Conservation (phyloP, 2,329 filamentous ascomycete genomes). For the Penicillium sp. region DNA sequence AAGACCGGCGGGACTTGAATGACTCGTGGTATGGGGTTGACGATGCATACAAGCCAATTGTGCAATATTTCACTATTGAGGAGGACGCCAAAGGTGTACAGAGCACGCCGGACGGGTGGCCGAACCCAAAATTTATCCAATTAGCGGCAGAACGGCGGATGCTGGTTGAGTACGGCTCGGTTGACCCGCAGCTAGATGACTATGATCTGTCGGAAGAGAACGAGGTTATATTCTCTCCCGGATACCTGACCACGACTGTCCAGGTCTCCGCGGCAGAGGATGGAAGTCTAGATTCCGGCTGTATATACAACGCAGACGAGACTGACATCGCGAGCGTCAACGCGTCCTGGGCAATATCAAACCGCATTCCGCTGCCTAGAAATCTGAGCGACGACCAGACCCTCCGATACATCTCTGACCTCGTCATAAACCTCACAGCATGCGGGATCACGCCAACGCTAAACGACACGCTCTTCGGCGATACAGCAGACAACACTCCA, state of each 20-base stretch:
- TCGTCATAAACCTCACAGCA: constrained; percentile 49
- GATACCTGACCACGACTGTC: constrained; percentile 48
- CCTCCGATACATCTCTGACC: constrained; percentile 37
- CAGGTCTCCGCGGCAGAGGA: constrained; percentile 40
- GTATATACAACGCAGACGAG: constrained; percentile 55
- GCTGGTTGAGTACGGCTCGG: constrained; percentile 59
- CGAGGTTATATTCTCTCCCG: constrained; percentile 56
- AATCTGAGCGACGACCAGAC: constrained; percentile 32
- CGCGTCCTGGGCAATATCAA: constrained; percentile 58
- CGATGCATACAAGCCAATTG: constrained; percentile 50
- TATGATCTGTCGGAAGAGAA: constrained; percentile 62
- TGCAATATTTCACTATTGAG: constrained; percentile 58
- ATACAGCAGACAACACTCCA: constrained; percentile 55
- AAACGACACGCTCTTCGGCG: constrained; percentile 59
- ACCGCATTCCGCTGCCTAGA: constrained; percentile 33
- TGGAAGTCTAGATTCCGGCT: constrained; percentile 56
- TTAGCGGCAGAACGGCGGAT: constrained; percentile 59
- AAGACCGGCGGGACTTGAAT: constrained; percentile 63
- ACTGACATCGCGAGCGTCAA: constrained; percentile 51
- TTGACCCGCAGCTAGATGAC: constrained; percentile 61
- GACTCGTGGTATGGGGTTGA: constrained; percentile 59
- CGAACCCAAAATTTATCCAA: constrained; percentile 63
- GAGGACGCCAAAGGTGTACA: constrained; percentile 40
- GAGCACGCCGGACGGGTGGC: constrained; percentile 66
- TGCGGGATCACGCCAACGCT: constrained; percentile 67